Evolutionary conservation across 495 filamentous ascomycete genomes (phyloP).

Genomic region (Niebla homalea): DNA sequence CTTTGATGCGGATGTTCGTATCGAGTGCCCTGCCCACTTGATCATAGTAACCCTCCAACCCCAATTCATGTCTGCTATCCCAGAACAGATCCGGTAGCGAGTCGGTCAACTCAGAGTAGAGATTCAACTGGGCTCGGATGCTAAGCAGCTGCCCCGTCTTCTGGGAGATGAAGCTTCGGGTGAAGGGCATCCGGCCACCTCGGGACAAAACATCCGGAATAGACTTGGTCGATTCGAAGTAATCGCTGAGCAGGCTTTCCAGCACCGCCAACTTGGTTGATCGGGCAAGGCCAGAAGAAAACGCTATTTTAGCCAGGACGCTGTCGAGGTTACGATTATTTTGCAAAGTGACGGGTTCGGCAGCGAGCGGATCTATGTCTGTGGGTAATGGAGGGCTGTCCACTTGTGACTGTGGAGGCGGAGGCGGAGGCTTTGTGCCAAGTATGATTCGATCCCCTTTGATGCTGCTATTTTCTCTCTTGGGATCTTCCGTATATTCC

Average conservation of each 20-base stretch:
- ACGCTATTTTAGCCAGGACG: constrained; percentile 85
- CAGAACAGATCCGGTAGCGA: constrained; percentile 92
- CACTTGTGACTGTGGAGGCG: background rate
- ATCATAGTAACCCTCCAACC: constrained; percentile 84
- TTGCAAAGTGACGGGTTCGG: constrained; percentile 19
- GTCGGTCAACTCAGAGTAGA: constrained; percentile 94
- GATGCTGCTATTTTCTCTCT: constrained; percentile 62
- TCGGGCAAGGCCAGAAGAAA: constrained; percentile 86
- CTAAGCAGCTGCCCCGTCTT: constrained; percentile 91
- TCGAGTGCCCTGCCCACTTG: constrained; percentile 82
- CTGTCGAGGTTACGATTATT: constrained; percentile 46
- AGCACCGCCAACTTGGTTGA: constrained; percentile 94
- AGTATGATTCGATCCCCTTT: constrained; percentile 82
- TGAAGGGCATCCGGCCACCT: constrained; percentile 54
- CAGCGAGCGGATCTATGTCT: constrained; percentile 8
- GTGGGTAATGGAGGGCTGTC: background rate
- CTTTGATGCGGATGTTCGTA: constrained; percentile 82
- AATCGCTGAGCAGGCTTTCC: constrained; percentile 66
- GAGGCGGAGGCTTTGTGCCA: constrained; percentile 47
- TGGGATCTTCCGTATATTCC: constrained; percentile 67
- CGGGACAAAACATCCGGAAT: constrained; percentile 64
- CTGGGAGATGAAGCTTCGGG: constrained; percentile 65
- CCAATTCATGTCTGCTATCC: constrained; percentile 80
- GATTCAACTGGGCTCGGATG: constrained; percentile 83
- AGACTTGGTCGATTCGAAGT: constrained; percentile 67